A percentile compares a stretch with the other conserved stretches of the same genome.
Evolutionary conservation across 2,329 filamentous ascomycete species (phyloP).

Genomic region (Ascochyta rabiei): DNA sequence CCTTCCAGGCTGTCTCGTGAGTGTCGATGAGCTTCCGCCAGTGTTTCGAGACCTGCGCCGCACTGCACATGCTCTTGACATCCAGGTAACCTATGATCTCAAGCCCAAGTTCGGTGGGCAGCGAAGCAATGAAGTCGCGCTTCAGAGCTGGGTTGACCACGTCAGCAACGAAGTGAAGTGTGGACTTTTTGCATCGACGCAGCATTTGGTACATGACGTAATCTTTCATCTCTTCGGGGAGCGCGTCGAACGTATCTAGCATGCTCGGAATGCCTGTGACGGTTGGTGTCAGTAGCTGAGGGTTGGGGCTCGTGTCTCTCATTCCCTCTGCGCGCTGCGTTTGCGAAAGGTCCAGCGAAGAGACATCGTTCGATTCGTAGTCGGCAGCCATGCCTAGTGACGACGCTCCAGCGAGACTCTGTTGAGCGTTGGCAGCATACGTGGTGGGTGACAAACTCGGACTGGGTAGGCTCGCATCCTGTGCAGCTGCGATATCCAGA

Average conservation of each 20-base stretch:
- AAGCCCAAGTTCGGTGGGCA: conserved; percentile 85
- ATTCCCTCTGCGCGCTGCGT: conserved; percentile 27
- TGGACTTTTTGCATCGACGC: conserved; percentile 83
- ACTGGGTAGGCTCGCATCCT: conserved; percentile 92
- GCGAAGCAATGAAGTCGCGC: conserved; percentile 84
- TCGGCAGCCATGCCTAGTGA: conserved; percentile 36
- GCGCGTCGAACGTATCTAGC: conserved; percentile 86
- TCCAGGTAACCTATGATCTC: conserved; percentile 89
- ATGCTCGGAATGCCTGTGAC: conserved; percentile 83
- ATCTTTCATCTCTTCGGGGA: conserved; percentile 89
- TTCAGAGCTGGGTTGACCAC: conserved; percentile 93
- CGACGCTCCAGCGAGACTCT: conserved; percentile 38
- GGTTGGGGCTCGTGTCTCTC: conserved; percentile 31
- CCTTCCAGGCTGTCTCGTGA: conserved; percentile 96
- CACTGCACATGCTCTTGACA: conserved; percentile 82
- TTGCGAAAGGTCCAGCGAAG: conserved; percentile 42
- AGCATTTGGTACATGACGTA: conserved; percentile 98
- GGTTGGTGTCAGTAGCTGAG: conserved; percentile 46
- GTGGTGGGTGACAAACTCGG: conserved; percentile 91
- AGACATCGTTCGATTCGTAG: conserved; percentile 45
- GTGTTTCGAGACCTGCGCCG: conserved; percentile 90
- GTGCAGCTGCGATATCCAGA: conserved; percentile 73
- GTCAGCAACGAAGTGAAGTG: conserved; percentile 85
- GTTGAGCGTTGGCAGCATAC: conserved; percentile 68
- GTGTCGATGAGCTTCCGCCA: conserved; percentile 92